Evolutionary conservation across 345 rosid genomes (phyloP), one percentile per base, ranked within the genome.

Genomic region (Rhizophora apiculata): DNA sequence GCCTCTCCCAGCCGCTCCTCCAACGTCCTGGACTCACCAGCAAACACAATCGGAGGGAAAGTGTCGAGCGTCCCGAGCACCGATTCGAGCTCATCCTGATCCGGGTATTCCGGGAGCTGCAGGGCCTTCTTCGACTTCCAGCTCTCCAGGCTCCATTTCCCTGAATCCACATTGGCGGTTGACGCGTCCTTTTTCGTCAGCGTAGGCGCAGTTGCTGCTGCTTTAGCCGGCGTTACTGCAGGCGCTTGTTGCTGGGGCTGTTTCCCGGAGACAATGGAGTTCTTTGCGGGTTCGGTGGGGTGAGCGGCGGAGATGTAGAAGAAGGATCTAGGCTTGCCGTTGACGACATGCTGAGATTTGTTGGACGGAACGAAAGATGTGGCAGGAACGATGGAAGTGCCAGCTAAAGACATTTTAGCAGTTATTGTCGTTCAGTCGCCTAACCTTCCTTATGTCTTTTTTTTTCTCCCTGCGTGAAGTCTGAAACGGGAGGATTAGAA

Each of bases 281-380:
- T 83, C 62, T 75, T 85, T 43, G 77, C 69, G 69, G 84, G 79
- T 16, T 86, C 87, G 3, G 82, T 68, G 6, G 96, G 78, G 32
- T 80, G 96, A 64, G 84, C 86, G 74, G 91, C 88, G 74, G 83
- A 75, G 37, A 85, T 78, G 20, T 37, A 65, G 73, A 74, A 66
- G 29, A 16, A 0, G 53, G 78, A 57, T 32, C 67, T 54, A 58
- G 58, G 46, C 48, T 26, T 54, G 56, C 37, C 37, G 37, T 24
- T 19, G 5, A 58, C 59, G 27, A 64, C 60, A 7, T 46, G 64
- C 8, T 18, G 69, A 24, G 37, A 58, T 11, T 29, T 57, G 49
- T 32, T 64, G 0, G 64, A 15, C 6, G 65, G 10, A 34, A 58
- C 10, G 3, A 65, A 58, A 30, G 75, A 8, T 59, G 60, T 72